Conservation (phyloP, 768 basidiomycete genomes). For the Phylloporus rhodoxanthus region DNA sequence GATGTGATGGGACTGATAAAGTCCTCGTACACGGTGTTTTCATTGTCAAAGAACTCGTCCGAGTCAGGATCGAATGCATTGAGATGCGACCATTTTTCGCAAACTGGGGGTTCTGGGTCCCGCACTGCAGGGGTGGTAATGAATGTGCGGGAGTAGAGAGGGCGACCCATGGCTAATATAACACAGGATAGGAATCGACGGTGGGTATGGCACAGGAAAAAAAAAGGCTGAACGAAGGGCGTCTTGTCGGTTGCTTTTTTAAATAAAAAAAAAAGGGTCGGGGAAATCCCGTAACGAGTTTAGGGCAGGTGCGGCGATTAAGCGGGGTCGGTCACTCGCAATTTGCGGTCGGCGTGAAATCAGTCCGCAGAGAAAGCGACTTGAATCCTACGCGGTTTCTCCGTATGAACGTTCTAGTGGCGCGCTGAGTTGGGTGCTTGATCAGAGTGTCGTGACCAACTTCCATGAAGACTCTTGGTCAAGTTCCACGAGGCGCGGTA, state of each 20-base stretch:
- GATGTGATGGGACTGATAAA: conserved; percentile 43
- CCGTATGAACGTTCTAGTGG: background rate
- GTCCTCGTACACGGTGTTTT: conserved; percentile 58
- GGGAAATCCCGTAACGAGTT: conserved; percentile 9
- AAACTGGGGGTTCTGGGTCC: conserved; percentile 38
- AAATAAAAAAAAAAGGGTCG: conserved; percentile 3
- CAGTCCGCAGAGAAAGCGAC: background rate
- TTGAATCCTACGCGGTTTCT: background rate
- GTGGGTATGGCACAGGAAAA: background rate
- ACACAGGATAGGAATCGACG: conserved; percentile 15
- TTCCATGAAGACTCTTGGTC: too few relatives aligned
- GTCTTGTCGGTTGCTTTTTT: conserved; percentile 1
- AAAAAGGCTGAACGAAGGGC: background rate
- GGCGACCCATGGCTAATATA: conserved; percentile 47
- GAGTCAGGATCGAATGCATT: conserved; percentile 76
- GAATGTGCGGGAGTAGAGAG: conserved; percentile 49
- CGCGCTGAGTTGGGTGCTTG: too few relatives aligned
- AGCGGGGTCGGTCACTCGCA: conserved; percentile 10
- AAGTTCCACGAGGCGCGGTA: background rate
- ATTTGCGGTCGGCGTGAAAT: background rate
- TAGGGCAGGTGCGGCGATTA: conserved; percentile 34
- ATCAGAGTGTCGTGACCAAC: too few relatives aligned
- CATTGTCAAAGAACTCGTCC: conserved; percentile 64
- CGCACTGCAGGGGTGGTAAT: conserved; percentile 35
- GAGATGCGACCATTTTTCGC: conserved; percentile 57